Conservation (phyloP, 805 yeast genomes). For the Monosporozyma unispora region DNA sequence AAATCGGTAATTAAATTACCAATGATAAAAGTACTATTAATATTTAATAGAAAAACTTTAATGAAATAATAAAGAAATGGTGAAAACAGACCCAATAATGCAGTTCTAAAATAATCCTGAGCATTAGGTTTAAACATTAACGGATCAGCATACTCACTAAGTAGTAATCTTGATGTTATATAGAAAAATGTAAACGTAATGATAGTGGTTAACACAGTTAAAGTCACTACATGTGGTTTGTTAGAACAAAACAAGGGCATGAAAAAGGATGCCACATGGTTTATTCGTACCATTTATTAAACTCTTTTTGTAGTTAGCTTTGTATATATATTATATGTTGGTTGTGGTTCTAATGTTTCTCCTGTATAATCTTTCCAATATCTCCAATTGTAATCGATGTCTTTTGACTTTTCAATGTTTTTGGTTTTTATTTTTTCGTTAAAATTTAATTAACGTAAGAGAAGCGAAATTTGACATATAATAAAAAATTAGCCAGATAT, state of each 20-base stretch:
- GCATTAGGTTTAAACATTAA: conserved; percentile 30
- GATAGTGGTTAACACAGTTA: conserved; percentile 8
- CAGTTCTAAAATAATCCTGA: conserved; percentile 34
- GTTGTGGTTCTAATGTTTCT: no score
- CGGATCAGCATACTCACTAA: conserved; percentile 20
- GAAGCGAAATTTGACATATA: no score
- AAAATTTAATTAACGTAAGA: background rate
- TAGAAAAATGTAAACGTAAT: conserved; percentile 14
- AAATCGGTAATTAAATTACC: conserved; percentile 26
- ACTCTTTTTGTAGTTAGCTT: background rate
- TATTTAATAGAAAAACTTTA: conserved; percentile 21
- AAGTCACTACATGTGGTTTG: conserved; percentile 17
- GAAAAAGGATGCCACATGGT: conserved; percentile 26
- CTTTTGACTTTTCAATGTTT: background rate
- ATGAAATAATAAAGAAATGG: conserved; percentile 30
- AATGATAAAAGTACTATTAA: conserved; percentile 24
- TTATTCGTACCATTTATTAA: conserved; percentile 26
- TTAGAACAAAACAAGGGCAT: conserved; percentile 31
- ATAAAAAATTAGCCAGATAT: no score
- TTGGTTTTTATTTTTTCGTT: background rate
- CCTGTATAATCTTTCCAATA: no score
- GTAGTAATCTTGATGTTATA: conserved; percentile 17
- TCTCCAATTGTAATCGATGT: background rate
- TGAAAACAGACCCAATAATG: conserved; percentile 29
- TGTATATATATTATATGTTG: background rate